Evolutionary conservation across 1,284 basidiomycete species (phyloP).

Genomic region (Fomitopsis palustris): DNA sequence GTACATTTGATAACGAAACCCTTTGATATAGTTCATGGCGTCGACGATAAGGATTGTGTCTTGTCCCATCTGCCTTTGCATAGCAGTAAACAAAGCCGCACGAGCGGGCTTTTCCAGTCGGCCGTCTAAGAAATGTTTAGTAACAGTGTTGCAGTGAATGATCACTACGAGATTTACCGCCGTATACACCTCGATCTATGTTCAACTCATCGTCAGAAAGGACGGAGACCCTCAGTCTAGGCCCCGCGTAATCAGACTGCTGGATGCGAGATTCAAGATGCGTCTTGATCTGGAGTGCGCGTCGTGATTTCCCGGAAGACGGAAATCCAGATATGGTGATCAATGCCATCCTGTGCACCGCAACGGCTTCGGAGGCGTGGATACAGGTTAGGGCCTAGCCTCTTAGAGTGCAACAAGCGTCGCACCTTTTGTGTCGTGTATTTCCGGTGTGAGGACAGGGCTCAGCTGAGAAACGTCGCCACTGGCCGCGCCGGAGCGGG

Average conservation of each 20-base stretch:
- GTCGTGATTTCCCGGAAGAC: slow-evolving; percentile 80
- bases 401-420: too few species aligned
- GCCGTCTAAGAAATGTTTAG: slow-evolving; percentile 51
- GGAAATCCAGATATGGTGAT: slow-evolving; percentile 92
- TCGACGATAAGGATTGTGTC: slow-evolving; percentile 89
- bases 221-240: slow-evolving; percentile 55
- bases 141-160: background rate
- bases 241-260: slow-evolving; percentile 48
- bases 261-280: slow-evolving; percentile 58
- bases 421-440: too few species aligned
- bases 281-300: slow-evolving; percentile 63
- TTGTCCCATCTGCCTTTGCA: slow-evolving; percentile 71
- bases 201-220: slow-evolving; percentile 79
- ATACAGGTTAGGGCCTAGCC: too few species aligned
- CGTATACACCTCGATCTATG: slow-evolving; percentile 66
- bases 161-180: slow-evolving; percentile 47
- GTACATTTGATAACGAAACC: slow-evolving; percentile 96
- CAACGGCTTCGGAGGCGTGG: background rate
- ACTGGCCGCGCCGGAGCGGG: too few species aligned
- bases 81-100: slow-evolving; percentile 81
- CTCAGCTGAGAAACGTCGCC: too few species aligned
- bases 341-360: slow-evolving; percentile 74
- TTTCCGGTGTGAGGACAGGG: too few species aligned
- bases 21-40: slow-evolving; percentile 94
- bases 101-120: slow-evolving; percentile 87